A percentile compares a stretch with the other conserved stretches of the same genome.
Evolutionary conservation across 2,329 filamentous ascomycete species (phyloP).

Genomic region (Colletotrichum caudatum): DNA sequence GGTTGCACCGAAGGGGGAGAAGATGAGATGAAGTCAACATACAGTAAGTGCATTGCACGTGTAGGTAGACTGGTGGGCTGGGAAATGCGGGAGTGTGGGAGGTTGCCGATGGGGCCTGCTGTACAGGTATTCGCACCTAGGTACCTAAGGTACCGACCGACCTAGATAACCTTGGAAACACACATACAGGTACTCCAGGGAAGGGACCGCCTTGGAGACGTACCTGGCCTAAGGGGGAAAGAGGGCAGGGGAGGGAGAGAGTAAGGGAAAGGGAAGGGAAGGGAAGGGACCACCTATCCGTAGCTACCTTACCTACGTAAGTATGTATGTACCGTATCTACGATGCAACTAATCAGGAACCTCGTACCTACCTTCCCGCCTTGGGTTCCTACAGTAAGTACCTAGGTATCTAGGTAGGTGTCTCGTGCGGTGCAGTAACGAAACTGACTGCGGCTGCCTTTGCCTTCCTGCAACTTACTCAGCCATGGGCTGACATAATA

Average conservation of each 20-base stretch:
- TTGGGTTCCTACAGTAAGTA: background rate
- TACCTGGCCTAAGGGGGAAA: background rate
- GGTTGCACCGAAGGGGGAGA: constrained; percentile 24
- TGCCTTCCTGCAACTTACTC: constrained; percentile 6
- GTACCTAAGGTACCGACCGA: too few species aligned
- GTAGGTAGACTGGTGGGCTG: background rate
- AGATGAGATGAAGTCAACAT: constrained; percentile 25
- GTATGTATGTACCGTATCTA: too few species aligned
- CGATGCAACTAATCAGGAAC: too few species aligned
- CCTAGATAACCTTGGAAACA: too few species aligned
- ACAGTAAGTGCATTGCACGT: background rate
- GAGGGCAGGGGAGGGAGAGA: background rate
- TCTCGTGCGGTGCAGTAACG: too few species aligned
- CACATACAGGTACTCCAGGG: too few species aligned
- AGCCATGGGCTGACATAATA: constrained; percentile 22
- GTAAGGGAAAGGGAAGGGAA: too few species aligned
- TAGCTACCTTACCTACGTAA: too few species aligned
- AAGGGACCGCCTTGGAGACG: too few species aligned
- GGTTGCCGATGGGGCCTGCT: background rate
- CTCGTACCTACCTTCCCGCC: too few species aligned
- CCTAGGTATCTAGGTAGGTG: background rate
- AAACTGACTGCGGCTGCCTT: background rate
- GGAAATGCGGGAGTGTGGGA: background rate
- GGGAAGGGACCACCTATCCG: too few species aligned
- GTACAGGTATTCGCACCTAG: too few species aligned